Percentiles rank a stretch among this genome's conserved stretches.
Evolutionary conservation across 768 basidiomycete species (phyloP).

Genomic region (Pisolithus tinctorius): DNA sequence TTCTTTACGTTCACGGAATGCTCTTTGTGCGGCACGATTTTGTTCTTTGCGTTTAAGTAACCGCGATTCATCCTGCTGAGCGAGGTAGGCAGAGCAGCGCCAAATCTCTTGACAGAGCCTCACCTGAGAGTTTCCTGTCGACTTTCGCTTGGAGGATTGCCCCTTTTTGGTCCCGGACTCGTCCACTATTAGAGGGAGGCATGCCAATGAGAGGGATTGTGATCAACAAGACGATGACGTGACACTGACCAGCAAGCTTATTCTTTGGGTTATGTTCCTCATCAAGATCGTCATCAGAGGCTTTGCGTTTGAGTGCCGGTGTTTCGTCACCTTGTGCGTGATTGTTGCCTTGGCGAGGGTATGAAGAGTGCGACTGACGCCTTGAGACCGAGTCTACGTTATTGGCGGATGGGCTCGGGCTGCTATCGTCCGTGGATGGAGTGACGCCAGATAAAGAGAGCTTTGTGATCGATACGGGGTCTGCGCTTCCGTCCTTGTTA

Average conservation of each 20-base stretch:
- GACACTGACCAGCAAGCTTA: constrained; percentile 51
- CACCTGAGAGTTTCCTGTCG: constrained; percentile 32
- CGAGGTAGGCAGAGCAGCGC: constrained; percentile 1
- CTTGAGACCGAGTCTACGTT: constrained; percentile 24
- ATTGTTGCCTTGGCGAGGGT: constrained; percentile 19
- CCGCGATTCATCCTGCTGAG: constrained; percentile 58
- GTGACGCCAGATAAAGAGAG: constrained; percentile 46
- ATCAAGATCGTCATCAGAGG: constrained; percentile 54
- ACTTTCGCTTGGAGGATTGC: constrained; percentile 31
- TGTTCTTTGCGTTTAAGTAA: constrained; percentile 91
- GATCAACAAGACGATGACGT: background rate
- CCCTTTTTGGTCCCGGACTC: constrained; percentile 23
- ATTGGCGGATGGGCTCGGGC: constrained; percentile 65
- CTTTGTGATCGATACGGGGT: constrained; percentile 50
- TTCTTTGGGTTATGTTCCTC: constrained; percentile 64
- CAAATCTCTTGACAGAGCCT: constrained; percentile 1
- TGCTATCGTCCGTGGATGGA: constrained; percentile 70
- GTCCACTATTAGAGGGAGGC: constrained; percentile 13
- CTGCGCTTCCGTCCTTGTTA: constrained; percentile 37
- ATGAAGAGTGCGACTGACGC: constrained; percentile 9
- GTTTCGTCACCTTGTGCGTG: constrained; percentile 31
- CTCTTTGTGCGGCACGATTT: constrained; percentile 94
- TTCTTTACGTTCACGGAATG: constrained; percentile 96
- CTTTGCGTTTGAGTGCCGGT: constrained; percentile 67
- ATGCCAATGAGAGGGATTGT: constrained; percentile 1